phyloP scores from a whole-genome alignment of 1,284 basidiomycete species.

The Ganoderma multipileum region DNA sequence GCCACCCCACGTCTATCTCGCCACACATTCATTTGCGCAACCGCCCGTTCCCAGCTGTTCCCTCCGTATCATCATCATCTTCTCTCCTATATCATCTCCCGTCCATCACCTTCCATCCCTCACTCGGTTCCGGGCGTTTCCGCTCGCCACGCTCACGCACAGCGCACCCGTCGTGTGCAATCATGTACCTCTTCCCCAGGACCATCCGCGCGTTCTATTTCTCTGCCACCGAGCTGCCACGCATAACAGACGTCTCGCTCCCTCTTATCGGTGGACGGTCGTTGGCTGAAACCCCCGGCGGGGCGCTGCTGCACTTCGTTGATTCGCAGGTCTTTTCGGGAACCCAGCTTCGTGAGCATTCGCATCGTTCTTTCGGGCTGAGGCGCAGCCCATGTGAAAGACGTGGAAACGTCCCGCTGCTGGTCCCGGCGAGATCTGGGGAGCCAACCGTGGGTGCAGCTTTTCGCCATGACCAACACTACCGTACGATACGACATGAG shows the following conservation, averaged over 20 bases:
- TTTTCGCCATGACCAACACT: neutral
- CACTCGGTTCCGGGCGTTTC: slow-evolving; percentile 1
- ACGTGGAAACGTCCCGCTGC: neutral
- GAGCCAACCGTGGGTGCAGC: neutral
- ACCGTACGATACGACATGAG: neutral
- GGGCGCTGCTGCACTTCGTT: neutral
- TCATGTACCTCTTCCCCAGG: slow-evolving; percentile 12
- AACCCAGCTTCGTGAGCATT: neutral
- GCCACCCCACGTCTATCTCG: slow-evolving; percentile 20
- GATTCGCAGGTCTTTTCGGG: neutral
- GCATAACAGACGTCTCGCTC: slow-evolving; percentile 17
- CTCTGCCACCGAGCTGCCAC: slow-evolving; percentile 5
- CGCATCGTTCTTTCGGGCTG: neutral
- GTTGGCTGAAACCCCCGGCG: neutral
- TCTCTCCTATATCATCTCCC: neutral
- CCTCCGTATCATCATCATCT: slow-evolving; percentile 22
- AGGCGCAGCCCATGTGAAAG: neutral
- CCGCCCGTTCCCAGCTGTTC: slow-evolving; percentile 8
- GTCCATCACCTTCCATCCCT: neutral
- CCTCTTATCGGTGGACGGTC: slow-evolving; percentile 12
- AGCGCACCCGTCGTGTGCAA: neutral
- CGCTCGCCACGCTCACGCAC: slow-evolving; percentile 7
- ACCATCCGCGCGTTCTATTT: neutral
- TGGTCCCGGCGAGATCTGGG: neutral
- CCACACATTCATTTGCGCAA: slow-evolving; percentile 5